Evolutionary conservation across 352 stramenopile species (phyloP).

Genomic region (Globisporangium sylvaticum): DNA sequence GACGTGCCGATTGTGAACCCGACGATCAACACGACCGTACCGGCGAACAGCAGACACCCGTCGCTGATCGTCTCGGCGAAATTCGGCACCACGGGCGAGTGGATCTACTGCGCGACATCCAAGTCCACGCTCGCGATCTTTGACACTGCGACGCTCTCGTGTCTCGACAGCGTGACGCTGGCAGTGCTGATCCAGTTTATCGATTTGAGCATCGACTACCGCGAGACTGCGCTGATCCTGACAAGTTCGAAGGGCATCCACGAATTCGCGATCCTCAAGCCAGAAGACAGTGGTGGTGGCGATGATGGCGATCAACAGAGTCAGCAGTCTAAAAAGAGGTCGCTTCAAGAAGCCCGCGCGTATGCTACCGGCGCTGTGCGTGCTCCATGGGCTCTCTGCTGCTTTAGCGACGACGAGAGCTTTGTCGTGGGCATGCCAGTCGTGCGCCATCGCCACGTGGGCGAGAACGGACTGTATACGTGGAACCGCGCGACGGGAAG

Average conservation of each 20-base stretch:
- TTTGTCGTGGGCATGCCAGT: constrained; percentile 75
- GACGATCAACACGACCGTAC: constrained; percentile 41
- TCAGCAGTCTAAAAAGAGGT: constrained; percentile 11
- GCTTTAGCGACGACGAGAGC: constrained; percentile 56
- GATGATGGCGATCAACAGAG: background rate
- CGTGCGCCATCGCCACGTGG: constrained; percentile 74
- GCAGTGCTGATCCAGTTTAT: constrained; percentile 63
- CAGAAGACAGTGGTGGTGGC: background rate
- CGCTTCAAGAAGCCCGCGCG: constrained; percentile 41
- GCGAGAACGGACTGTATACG: constrained; percentile 77
- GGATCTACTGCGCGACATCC: constrained; percentile 67
- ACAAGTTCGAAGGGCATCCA: constrained; percentile 79
- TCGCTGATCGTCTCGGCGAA: constrained; percentile 46
- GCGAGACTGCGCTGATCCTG: constrained; percentile 47
- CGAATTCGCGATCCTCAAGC: constrained; percentile 33
- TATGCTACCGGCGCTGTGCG: constrained; percentile 68
- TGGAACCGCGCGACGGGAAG: constrained; percentile 53
- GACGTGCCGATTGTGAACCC: constrained; percentile 45
- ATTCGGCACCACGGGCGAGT: constrained; percentile 45
- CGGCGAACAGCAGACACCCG: constrained; percentile 52
- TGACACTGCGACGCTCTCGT: constrained; percentile 40
- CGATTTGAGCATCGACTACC: constrained; percentile 51
- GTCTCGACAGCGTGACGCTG: constrained; percentile 43
- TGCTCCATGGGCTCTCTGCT: constrained; percentile 68
- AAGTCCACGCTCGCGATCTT: constrained; percentile 64